These are phyloP conservation scores for Neurospora tetrasperma DNA, from an alignment of 495 filamentous ascomycete genomes.

Conservation along the genomic window DNA sequence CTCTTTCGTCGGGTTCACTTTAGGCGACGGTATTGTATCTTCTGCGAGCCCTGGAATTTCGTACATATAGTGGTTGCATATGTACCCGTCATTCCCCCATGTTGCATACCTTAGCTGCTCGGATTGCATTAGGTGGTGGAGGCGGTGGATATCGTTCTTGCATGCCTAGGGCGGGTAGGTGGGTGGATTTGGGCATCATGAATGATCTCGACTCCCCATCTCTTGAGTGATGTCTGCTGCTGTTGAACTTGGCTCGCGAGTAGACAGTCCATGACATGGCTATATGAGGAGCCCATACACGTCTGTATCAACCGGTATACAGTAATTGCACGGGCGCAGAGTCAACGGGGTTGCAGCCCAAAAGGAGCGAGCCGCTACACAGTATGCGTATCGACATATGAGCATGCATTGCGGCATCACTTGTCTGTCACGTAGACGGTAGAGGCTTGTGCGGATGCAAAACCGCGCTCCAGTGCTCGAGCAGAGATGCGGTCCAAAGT, in stretches of 20 bases:
- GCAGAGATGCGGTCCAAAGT: background rate
- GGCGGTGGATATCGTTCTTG: background rate
- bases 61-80: conserved; percentile 1
- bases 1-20: background rate
- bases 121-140: background rate
- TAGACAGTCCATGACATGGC: background rate
- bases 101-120: background rate
- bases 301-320: background rate
- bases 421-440: background rate
- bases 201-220: background rate
- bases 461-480: background rate
- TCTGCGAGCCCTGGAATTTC: background rate
- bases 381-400: background rate
- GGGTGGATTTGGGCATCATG: background rate
- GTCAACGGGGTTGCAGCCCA: background rate
- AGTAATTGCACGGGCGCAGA: background rate
- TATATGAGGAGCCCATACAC: background rate
- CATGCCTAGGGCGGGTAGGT: background rate
- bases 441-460: background rate
- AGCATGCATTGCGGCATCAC: background rate
- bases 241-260: background rate
- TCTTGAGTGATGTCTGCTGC: background rate
- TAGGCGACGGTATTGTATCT: background rate
- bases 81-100: background rate
- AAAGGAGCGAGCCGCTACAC: background rate